Conservation (phyloP, 164 flowering plant species). For the Piper longum region DNA sequence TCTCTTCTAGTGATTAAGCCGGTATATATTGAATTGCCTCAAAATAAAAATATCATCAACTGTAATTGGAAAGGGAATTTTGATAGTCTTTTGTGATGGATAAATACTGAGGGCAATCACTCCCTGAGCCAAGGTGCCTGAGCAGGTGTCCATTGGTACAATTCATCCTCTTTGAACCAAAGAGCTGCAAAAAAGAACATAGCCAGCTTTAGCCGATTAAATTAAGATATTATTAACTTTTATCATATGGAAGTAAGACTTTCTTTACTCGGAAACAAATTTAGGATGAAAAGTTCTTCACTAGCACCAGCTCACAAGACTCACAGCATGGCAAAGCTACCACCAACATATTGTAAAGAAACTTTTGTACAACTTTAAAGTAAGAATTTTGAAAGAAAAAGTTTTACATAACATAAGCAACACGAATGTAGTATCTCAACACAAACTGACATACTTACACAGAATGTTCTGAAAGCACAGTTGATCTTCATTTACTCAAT, state of each 20-base stretch:
- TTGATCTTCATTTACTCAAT: not conserved
- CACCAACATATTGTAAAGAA: not conserved
- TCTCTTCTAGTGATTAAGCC: too few species aligned
- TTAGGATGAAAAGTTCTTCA: too few species aligned
- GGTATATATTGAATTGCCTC: too few species aligned
- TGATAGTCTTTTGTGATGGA: not conserved
- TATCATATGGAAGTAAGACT: too few species aligned
- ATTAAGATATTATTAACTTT: too few species aligned
- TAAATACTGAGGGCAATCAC: constrained; percentile 16
- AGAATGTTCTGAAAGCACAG: not conserved
- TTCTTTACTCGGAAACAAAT: too few species aligned
- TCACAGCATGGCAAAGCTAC: too few species aligned
- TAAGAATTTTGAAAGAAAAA: not conserved
- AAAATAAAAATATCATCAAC: too few species aligned
- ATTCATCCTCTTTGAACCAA: constrained; percentile 90
- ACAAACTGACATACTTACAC: not conserved
- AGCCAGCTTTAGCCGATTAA: not conserved
- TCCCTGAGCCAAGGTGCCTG: constrained; percentile 71
- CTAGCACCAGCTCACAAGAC: too few species aligned
- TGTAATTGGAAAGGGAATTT: too few species aligned
- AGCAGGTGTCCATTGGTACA: constrained; percentile 66
- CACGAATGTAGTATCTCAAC: not conserved
- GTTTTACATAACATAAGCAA: not conserved
- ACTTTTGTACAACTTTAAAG: not conserved
- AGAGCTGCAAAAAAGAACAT: constrained; percentile 35